Conservation (phyloP, 2,329 filamentous ascomycete genomes). For the Fusarium nygamai region DNA sequence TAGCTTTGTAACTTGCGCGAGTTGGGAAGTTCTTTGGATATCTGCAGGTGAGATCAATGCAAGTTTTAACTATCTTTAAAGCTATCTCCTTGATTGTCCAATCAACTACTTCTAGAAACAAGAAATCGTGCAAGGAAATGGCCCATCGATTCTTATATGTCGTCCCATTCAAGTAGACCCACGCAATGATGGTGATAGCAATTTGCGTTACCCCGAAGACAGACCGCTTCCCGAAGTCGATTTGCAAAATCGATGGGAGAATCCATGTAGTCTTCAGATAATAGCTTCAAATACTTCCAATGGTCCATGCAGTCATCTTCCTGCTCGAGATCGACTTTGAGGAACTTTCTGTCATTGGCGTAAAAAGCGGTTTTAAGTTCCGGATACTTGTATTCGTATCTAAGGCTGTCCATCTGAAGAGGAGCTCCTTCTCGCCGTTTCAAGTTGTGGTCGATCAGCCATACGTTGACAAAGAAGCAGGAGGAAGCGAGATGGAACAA, state of each 20-base stretch:
- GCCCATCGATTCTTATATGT: neutral
- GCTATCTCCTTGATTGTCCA: neutral
- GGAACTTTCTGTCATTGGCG: neutral
- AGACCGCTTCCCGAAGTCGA: neutral
- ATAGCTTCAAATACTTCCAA: neutral
- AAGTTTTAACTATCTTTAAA: neutral
- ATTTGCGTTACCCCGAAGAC: too few relatives aligned
- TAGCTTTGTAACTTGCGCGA: neutral
- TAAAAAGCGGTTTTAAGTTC: neutral
- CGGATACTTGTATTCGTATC: fast-evolving
- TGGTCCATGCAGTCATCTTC: fast-evolving
- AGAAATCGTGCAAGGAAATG: neutral
- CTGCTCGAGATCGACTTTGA: neutral
- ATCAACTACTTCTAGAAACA: neutral
- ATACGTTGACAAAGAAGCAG: neutral
- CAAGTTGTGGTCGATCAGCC: neutral
- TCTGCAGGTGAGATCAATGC: neutral
- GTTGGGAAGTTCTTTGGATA: neutral
- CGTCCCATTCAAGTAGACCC: neutral
- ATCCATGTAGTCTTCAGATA: neutral
- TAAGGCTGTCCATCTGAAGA: neutral
- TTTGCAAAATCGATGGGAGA: neutral
- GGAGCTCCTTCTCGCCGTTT: neutral
- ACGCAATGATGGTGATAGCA: neutral
- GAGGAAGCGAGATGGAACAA: neutral